A percentile compares a stretch with the other conserved stretches of the same genome.
These are phyloP conservation scores for Adansonia rubrostipa DNA, from an alignment of 441 rosid species.

Conservation along the genomic window DNA sequence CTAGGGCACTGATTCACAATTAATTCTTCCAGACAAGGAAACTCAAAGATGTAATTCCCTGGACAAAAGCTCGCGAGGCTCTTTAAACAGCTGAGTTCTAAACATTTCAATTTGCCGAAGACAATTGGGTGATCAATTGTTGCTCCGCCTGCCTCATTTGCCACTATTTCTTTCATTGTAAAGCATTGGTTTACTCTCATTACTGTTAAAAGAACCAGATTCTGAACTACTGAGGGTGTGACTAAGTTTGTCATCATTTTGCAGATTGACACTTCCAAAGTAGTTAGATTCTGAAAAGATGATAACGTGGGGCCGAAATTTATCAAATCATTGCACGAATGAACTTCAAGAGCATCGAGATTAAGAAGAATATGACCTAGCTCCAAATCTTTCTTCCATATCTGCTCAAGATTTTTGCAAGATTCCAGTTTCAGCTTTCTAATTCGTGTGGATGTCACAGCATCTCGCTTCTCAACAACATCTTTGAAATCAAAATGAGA, in stretches of 20 bases:
- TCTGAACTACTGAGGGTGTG: conserved; percentile 28
- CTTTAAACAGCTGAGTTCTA: conserved; percentile 15
- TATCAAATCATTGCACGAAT: conserved; percentile 10
- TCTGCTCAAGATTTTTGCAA: neutral
- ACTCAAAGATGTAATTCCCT: neutral
- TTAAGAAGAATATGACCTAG: neutral
- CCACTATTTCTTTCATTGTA: neutral
- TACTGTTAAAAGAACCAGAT: conserved; percentile 14
- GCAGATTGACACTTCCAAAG: conserved; percentile 28
- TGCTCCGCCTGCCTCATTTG: neutral
- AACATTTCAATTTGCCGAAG: conserved; percentile 21
- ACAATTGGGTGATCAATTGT: neutral
- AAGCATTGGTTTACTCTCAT: conserved; percentile 16
- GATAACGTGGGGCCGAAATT: neutral
- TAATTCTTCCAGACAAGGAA: conserved; percentile 29
- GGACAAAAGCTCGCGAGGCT: conserved; percentile 35
- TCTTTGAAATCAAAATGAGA: fast-evolving
- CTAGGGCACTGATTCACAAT: conserved; percentile 20
- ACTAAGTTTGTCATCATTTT: conserved; percentile 24
- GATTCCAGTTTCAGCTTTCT: neutral
- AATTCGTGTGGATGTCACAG: conserved; percentile 24
- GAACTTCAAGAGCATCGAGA: conserved; percentile 8
- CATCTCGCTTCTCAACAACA: neutral
- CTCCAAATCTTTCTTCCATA: neutral
- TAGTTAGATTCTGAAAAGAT: conserved; percentile 22